Evolutionary conservation across 352 stramenopile species (phyloP).

Genomic region (Pythium vanterpoolii): DNA sequence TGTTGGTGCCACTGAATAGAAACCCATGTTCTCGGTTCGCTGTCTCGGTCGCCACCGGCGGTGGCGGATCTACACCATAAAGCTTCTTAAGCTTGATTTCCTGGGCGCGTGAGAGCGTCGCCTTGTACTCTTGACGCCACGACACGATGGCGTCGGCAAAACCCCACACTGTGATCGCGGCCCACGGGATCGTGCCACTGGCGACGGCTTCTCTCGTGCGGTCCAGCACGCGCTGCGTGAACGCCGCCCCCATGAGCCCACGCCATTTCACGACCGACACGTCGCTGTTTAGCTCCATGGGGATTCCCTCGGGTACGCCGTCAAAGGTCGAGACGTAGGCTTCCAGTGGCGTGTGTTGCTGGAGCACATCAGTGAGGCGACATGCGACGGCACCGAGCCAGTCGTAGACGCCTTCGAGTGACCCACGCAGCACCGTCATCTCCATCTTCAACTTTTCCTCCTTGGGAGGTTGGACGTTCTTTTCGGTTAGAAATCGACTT

Average conservation of each 20-base stretch:
- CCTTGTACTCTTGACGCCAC: conserved; percentile 46
- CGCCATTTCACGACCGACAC: conserved; percentile 67
- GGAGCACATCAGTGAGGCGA: conserved; percentile 49
- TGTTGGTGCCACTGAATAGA: conserved; percentile 71
- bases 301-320: conserved; percentile 35
- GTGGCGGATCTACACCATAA: background rate
- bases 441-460: conserved; percentile 11
- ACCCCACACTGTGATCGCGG: conserved; percentile 73
- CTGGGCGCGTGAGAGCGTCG: conserved; percentile 19
- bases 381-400: conserved; percentile 76
- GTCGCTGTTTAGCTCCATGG: conserved; percentile 31
- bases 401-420: conserved; percentile 58
- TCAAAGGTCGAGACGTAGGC: conserved; percentile 82
- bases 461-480: background rate
- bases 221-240: conserved; percentile 52
- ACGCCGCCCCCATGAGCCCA: conserved; percentile 58
- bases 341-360: conserved; percentile 42
- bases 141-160: conserved; percentile 71
- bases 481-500: conserved; percentile 36
- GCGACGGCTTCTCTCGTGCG: conserved; percentile 48
- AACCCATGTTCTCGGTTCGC: conserved; percentile 61
- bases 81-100: conserved; percentile 18
- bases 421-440: conserved; percentile 23
- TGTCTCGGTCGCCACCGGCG: background rate
- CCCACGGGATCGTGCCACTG: conserved; percentile 52